phyloP scores from a whole-genome alignment of 805 yeast species.

The Candida xiaguanensis region DNA sequence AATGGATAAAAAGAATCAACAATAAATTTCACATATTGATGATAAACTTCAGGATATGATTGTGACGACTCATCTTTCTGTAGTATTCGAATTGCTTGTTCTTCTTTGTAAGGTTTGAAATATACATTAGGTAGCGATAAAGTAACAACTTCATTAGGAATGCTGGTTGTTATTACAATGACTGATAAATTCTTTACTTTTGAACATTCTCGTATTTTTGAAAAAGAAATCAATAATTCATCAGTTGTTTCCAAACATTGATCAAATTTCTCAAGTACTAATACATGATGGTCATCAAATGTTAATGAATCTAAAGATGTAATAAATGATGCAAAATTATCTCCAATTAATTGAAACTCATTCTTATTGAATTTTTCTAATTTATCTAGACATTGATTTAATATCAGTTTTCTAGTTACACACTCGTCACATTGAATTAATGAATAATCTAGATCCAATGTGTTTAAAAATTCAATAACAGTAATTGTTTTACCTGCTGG shows the following conservation, averaged over 20 bases:
- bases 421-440: conserved; percentile 44
- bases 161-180: conserved; percentile 39
- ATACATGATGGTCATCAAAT: conserved; percentile 33
- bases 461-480: conserved; percentile 26
- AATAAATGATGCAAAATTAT: conserved; percentile 38
- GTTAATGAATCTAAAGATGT: conserved; percentile 38
- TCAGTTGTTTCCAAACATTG: conserved; percentile 40
- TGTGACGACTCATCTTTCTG: conserved; percentile 23
- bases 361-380: neutral
- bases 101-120: conserved; percentile 35
- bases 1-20: conserved; percentile 44
- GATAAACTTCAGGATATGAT: conserved; percentile 32
- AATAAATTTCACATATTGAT: conserved; percentile 40
- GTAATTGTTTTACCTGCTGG: conserved; percentile 48
- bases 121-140: conserved; percentile 36
- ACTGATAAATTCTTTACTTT: conserved; percentile 29
- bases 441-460: conserved; percentile 23
- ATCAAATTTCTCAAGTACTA: conserved; percentile 48
- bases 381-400: conserved; percentile 37
- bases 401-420: conserved; percentile 35
- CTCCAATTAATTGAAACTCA: conserved; percentile 27
- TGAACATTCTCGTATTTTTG: conserved; percentile 42
- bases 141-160: conserved; percentile 35
- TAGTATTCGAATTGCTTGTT: conserved; percentile 35
- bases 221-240: conserved; percentile 38